Evolutionary conservation across 441 rosid species (phyloP), one percentile per base, ranked within the genome.

Genomic region (Theobroma grandiflorum): DNA sequence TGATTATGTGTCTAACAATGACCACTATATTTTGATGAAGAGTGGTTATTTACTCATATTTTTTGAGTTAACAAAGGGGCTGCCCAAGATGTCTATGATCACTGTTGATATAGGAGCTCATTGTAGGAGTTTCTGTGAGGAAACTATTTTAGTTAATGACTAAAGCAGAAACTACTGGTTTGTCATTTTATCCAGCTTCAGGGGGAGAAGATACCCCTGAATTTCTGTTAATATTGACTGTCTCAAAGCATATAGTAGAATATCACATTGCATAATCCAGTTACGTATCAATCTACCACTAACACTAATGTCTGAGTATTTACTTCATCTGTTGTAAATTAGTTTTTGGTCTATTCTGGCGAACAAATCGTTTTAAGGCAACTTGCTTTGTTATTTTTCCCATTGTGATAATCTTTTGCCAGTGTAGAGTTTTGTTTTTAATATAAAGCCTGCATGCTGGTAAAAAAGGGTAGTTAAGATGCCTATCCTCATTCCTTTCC

Each of bases 161-260:
- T 61, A 31, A 31, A 11, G 65, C 16, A 11, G 65, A 31, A 61
- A 2, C 2, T 11, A 14, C 38, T 31, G 65, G 65, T 67, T 61
- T 61, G 38, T 10, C 18, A 61, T 26, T 18, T 18, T 5, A 64
- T 14, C 68, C 37, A 31, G 9, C 67, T 33, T 43, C 10, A 2
- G 26, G 14, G 11, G 6, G 38, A 64, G 69, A 64, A 37, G 4
- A 15, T 64, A 37, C 20, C 4, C 10, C 42, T 47, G 40, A 33
- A 12, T 26, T 69, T 47, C 14, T 69, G 74, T 47, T 45, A 68
- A 6, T 14, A 47, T 22, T 47, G 38, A 45, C 53, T 16, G 1
- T 68, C 37, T 47, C 57, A 69, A 45, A 69, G 57, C 68, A 35
- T 64, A 63, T 6, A 3, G 68, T 64, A 64, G 43, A 64, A 37